A percentile compares a stretch with the other conserved stretches of the same genome.
Evolutionary conservation across 108 stramenopile genomes (phyloP).

Genomic region (Heterococcus sp.): DNA sequence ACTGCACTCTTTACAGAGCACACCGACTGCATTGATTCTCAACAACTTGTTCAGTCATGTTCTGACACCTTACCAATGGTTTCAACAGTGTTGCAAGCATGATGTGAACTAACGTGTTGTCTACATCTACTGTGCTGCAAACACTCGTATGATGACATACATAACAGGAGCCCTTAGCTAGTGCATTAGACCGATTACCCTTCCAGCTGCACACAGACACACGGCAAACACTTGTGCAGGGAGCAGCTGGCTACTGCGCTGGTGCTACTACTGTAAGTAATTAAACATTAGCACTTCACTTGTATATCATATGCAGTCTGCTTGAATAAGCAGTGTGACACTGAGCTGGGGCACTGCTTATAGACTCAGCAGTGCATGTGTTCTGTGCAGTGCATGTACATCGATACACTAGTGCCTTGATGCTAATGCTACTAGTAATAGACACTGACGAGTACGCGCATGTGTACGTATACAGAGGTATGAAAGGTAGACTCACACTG

Average conservation of each 20-base stretch:
- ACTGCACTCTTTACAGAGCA: no score
- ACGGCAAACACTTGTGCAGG: slow-evolving; percentile 17
- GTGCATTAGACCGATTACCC: not conserved
- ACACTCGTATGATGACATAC: not conserved
- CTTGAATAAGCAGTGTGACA: not conserved
- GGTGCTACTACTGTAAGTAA: slow-evolving; percentile 25
- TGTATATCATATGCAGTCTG: not conserved
- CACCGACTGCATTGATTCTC: no score
- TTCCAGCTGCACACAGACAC: not conserved
- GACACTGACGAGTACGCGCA: not conserved
- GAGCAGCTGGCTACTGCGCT: slow-evolving; percentile 27
- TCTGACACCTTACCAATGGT: no score
- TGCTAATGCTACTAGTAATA: not conserved
- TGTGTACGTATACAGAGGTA: not conserved
- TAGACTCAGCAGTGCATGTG: not conserved
- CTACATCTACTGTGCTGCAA: not conserved
- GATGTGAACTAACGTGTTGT: no score
- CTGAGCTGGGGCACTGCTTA: not conserved
- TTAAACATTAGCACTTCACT: not conserved
- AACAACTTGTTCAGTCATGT: no score
- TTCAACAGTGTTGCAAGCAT: no score
- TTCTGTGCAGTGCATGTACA: not conserved
- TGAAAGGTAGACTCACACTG: not conserved
- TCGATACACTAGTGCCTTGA: not conserved
- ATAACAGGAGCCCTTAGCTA: not conserved